Conservation (phyloP, 2,329 filamentous ascomycete genomes). For the Gliomastix tumulicola region DNA sequence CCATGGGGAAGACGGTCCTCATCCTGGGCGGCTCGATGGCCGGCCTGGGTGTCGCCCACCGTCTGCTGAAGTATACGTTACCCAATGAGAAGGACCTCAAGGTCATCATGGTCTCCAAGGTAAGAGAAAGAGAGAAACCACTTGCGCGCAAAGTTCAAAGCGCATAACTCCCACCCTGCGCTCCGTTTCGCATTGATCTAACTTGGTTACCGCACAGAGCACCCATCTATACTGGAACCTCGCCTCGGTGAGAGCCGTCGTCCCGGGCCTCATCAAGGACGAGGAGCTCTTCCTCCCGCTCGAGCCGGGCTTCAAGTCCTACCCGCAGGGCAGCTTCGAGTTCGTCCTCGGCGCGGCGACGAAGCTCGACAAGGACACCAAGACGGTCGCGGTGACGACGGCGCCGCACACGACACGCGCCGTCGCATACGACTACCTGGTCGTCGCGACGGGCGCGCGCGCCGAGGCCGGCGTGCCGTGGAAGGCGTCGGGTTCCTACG, state of each 20-base stretch:
- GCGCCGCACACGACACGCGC: neutral
- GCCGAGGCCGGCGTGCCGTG: constrained; percentile 36
- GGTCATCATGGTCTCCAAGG: constrained; percentile 49
- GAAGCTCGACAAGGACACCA: constrained; percentile 12
- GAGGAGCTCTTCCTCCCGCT: constrained; percentile 44
- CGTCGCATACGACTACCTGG: constrained; percentile 45
- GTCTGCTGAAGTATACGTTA: constrained; percentile 46
- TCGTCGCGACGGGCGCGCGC: constrained; percentile 49
- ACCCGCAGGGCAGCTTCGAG: constrained; percentile 40
- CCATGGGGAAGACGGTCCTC: constrained; percentile 44
- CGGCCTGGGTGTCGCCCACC: constrained; percentile 45
- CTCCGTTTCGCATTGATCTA: no score
- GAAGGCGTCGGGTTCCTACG: constrained; percentile 42
- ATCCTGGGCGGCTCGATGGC: constrained; percentile 47
- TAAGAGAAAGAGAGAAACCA: no score
- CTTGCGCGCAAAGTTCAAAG: no score
- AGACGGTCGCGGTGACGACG: constrained; percentile 29
- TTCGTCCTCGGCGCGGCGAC: constrained; percentile 44
- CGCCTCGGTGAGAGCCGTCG: constrained; percentile 46
- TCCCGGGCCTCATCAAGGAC: constrained; percentile 41
- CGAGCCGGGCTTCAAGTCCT: constrained; percentile 38
- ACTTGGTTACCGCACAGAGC: constrained; percentile 35
- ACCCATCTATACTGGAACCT: constrained; percentile 54
- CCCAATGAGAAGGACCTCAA: constrained; percentile 35
- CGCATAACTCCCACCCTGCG: no score